These are phyloP conservation scores for Aspergillus sp. DNA, from an alignment of 2,329 filamentous ascomycete genomes.

Conservation along the genomic window DNA sequence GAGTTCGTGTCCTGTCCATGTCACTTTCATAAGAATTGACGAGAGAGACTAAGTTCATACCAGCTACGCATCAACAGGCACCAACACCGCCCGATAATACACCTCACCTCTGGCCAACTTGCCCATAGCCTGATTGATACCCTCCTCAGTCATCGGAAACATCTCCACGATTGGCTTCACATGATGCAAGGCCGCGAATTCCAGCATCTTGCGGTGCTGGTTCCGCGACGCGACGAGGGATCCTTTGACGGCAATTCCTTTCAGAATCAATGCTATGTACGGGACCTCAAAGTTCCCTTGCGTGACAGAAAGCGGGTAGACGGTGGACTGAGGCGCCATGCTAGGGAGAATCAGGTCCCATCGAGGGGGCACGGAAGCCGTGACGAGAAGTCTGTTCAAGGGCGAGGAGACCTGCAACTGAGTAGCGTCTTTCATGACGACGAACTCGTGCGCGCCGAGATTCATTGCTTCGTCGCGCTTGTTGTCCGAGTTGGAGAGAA, in stretches of 20 bases:
- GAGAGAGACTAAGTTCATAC: too few relatives aligned
- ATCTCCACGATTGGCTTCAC: slow-evolving; percentile 18
- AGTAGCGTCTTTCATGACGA: slow-evolving; percentile 51
- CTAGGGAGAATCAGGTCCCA: slow-evolving; percentile 32
- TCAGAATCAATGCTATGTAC: slow-evolving; percentile 21
- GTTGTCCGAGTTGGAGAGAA: slow-evolving; percentile 26
- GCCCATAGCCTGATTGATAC: slow-evolving; percentile 11
- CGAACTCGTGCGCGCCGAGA: slow-evolving; percentile 62
- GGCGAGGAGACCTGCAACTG: not conserved
- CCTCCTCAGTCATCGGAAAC: slow-evolving; percentile 18
- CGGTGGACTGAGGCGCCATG: slow-evolving; percentile 28
- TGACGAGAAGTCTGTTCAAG: slow-evolving; percentile 32
- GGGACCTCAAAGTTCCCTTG: slow-evolving; percentile 26
- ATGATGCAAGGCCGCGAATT: slow-evolving; percentile 16
- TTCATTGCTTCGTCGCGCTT: slow-evolving; percentile 28
- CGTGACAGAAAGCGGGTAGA: slow-evolving; percentile 33
- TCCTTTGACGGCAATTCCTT: slow-evolving; percentile 22
- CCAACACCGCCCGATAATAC: slow-evolving; percentile 15
- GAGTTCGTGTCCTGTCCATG: too few relatives aligned
- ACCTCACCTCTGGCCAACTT: slow-evolving; percentile 13
- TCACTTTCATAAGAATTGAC: too few relatives aligned
- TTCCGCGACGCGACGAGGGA: slow-evolving; percentile 16
- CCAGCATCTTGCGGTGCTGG: slow-evolving; percentile 13
- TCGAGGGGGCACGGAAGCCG: slow-evolving; percentile 31
- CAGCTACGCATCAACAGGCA: not conserved